These are phyloP conservation scores for Ailanthus altissimus DNA, from an alignment of 345 rosid species.

Conservation along the genomic window DNA sequence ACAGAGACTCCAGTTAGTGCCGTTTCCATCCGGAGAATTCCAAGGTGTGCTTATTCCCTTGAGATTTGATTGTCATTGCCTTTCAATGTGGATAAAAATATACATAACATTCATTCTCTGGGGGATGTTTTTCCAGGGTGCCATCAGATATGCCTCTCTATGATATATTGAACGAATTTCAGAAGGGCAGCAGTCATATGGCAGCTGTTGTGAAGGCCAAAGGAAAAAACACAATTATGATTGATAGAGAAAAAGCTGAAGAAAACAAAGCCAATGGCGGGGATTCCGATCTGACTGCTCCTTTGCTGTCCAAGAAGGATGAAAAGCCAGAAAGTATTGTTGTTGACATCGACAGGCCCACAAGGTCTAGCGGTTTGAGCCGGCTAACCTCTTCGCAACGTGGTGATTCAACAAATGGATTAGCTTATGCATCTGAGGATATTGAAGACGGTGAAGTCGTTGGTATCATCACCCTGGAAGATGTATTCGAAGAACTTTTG, in stretches of 20 bases:
- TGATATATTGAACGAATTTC: slow-evolving; percentile 95
- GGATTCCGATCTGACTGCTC: slow-evolving; percentile 55
- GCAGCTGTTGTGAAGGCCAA: slow-evolving; percentile 93
- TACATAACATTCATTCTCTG: slow-evolving; percentile 19
- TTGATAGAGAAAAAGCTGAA: slow-evolving; percentile 40
- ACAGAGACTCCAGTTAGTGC: slow-evolving; percentile 90
- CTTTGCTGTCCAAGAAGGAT: slow-evolving; percentile 58
- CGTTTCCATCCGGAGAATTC: slow-evolving; percentile 89
- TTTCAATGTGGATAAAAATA: neutral
- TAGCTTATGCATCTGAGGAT: slow-evolving; percentile 58
- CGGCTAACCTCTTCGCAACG: slow-evolving; percentile 31
- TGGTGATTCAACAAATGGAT: slow-evolving; percentile 44
- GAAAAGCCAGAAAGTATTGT: slow-evolving; percentile 54
- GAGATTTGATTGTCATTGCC: neutral
- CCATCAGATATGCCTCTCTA: slow-evolving; percentile 97
- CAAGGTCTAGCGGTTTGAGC: slow-evolving; percentile 27
- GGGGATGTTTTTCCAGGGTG: slow-evolving; percentile 55
- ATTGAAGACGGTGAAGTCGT: slow-evolving; percentile 90
- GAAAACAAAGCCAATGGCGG: slow-evolving; percentile 36
- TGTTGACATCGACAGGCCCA: slow-evolving; percentile 63
- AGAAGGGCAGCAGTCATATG: slow-evolving; percentile 99
- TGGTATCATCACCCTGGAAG: slow-evolving; percentile 95
- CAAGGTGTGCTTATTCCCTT: slow-evolving; percentile 50
- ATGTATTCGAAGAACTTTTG: slow-evolving; percentile 95
- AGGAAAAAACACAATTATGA: slow-evolving; percentile 49